Evolutionary conservation across 2,329 filamentous ascomycete species (phyloP), one percentile per base, ranked within the genome.

Genomic region (Chlorencoelia australis): DNA sequence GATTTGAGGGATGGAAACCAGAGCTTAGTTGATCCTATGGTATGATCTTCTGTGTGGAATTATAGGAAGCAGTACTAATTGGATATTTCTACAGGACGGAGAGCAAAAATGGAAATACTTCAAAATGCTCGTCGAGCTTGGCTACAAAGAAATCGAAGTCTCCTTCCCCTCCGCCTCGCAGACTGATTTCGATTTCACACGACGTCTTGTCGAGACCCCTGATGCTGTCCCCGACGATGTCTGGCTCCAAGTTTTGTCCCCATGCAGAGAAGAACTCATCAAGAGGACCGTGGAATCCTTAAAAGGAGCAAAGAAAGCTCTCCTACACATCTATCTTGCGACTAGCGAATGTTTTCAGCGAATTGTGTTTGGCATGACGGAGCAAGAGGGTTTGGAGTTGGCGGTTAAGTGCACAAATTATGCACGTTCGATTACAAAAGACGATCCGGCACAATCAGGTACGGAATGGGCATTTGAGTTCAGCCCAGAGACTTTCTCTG

Each of bases 81-180:
- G 26, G 4, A 14, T 26, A 2, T 20, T n/a, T n/a, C n/a, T n/a
- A n/a, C n/a, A 91, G 85, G 91, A 86, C 56, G 86, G 86, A 49
- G 85, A 94, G 32, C 87, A 95, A 68, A 96, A 96, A 66, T 91
- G 82, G 76, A 69, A 71, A 43, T 96, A 88, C 70, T 96, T 96
- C 69, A 79, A 88, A 63, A 93, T 94, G 86, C 75, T 96, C 36
- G 76, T 81, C 53, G 78, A 89, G 43, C 71, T 95, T 33, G 89
- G 91, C 51, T 96, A 93, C 71, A 96, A 95, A 65, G 89, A 96
- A 64, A 95, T 96, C 48, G 89, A 96, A 59, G 82, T 95, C 14
- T 91, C 88, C 4, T 96, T 94, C 64, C 89, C 89, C 33, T 94
- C 87, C 0, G 87, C 89, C 10, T 94, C 87, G 25, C 82, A 94